Conservation (phyloP, 495 filamentous ascomycete genomes). For the Thozetella sp. region DNA sequence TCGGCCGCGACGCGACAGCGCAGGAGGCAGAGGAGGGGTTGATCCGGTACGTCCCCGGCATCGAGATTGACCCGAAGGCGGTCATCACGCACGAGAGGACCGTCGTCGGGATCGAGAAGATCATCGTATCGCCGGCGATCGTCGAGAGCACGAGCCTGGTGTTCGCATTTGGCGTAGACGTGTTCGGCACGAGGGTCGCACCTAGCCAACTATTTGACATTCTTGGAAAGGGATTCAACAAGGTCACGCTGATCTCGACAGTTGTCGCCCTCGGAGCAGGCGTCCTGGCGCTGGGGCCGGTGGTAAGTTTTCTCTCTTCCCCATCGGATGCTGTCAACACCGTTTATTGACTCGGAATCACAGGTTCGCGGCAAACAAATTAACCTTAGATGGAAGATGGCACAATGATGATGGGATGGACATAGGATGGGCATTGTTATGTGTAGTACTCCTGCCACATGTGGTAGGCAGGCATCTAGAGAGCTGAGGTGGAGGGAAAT, state of each 20-base stretch:
- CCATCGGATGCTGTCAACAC: neutral
- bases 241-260: conserved; percentile 79
- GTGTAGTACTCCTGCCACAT: neutral
- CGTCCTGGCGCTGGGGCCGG: conserved; percentile 76
- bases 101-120: conserved; percentile 70
- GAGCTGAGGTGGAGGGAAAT: no score
- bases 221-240: conserved; percentile 89
- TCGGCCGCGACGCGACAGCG: conserved; percentile 80
- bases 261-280: conserved; percentile 76
- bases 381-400: conserved; percentile 21
- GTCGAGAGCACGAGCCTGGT: conserved; percentile 95
- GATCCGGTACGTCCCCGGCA: conserved; percentile 68
- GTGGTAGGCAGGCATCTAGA: neutral
- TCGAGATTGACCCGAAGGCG: conserved; percentile 85
- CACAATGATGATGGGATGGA: conserved; percentile 14
- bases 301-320: conserved; percentile 61
- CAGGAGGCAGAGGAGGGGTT: conserved; percentile 84
- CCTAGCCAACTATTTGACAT: conserved; percentile 91
- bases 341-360: conserved; percentile 4
- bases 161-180: conserved; percentile 84
- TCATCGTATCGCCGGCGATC: conserved; percentile 72
- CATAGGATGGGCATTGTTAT: neutral
- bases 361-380: conserved; percentile 27
- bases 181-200: conserved; percentile 83
- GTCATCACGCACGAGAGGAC: conserved; percentile 82